Evolutionary conservation across 176 grass and related monocot genomes (phyloP).

Genomic region (Tillandsia leiboldiana): DNA sequence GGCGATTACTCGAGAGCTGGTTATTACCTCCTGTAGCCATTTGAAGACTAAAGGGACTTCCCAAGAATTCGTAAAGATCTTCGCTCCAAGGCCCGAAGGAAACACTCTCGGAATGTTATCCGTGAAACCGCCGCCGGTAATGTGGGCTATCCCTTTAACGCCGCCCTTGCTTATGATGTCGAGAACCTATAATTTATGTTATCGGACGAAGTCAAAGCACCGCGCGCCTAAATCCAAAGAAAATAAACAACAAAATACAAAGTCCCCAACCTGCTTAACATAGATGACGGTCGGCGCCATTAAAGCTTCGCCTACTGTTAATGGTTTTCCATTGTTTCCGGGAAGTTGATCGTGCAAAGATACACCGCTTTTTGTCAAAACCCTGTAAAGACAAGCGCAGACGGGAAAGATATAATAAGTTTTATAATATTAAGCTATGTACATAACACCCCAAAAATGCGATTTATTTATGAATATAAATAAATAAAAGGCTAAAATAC

Average conservation of each 20-base stretch:
- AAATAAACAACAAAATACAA: conserved; percentile 32
- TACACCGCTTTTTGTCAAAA: conserved; percentile 63
- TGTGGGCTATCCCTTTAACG: conserved; percentile 83
- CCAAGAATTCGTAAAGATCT: conserved; percentile 61
- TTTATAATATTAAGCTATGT: too few relatives aligned
- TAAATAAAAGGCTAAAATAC: too few relatives aligned
- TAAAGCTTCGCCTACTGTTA: conserved; percentile 83
- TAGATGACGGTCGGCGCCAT: conserved; percentile 94
- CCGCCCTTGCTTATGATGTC: conserved; percentile 66
- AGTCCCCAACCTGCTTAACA: conserved; percentile 72
- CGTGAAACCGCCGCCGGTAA: conserved; percentile 14
- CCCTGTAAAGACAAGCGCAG: conserved; percentile 27
- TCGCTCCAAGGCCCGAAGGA: conserved; percentile 51
- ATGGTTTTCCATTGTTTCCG: conserved; percentile 35
- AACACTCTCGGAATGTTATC: conserved; percentile 57
- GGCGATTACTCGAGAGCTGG: not conserved
- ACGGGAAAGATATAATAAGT: too few relatives aligned
- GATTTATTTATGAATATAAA: too few relatives aligned
- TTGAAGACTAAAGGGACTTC: conserved; percentile 57
- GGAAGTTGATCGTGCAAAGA: conserved; percentile 59
- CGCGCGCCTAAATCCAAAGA: not conserved
- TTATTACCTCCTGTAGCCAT: conserved; percentile 58
- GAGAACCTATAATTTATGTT: conserved; percentile 23
- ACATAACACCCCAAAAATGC: too few relatives aligned
- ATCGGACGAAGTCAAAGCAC: not conserved